Conservation (phyloP, 306 rosid genomes). For the Biancaea sappan region DNA sequence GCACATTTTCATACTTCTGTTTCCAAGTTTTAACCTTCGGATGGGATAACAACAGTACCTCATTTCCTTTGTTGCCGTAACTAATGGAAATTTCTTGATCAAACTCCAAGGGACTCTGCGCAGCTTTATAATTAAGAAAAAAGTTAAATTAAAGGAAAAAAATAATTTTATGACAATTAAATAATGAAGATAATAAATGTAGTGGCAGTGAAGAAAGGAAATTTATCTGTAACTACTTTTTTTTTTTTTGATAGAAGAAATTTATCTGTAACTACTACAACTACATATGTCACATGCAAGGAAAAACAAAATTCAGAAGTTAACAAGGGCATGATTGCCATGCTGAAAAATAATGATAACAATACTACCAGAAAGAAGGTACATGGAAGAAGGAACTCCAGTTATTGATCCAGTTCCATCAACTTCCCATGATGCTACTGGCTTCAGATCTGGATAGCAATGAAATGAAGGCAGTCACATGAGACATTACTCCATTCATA, state of each 20-base stretch:
- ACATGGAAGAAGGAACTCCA: conserved; percentile 81
- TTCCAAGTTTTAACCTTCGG: conserved; percentile 5
- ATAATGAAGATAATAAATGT: conserved; percentile 21
- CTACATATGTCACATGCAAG: neutral
- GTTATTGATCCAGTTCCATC: conserved; percentile 74
- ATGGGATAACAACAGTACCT: conserved; percentile 54
- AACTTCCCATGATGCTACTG: conserved; percentile 93
- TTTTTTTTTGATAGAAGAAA: too few relatives aligned
- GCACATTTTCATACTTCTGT: neutral
- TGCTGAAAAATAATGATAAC: conserved; percentile 22
- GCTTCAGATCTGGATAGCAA: conserved; percentile 69
- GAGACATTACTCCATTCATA: conserved; percentile 20
- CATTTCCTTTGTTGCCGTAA: conserved; percentile 91
- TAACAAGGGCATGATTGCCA: conserved; percentile 12
- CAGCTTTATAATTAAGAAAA: conserved; percentile 58
- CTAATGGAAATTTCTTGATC: conserved; percentile 80
- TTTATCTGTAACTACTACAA: conserved; percentile 19
- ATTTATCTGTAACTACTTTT: conserved; percentile 13
- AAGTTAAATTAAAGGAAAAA: conserved; percentile 22
- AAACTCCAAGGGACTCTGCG: conserved; percentile 51
- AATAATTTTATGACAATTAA: conserved; percentile 26
- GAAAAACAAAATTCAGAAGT: conserved; percentile 7
- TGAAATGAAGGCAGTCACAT: conserved; percentile 26
- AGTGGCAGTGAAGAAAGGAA: conserved; percentile 16
- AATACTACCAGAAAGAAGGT: conserved; percentile 81